Percentiles rank a stretch among this genome's conserved stretches.
Evolutionary conservation across 2,329 filamentous ascomycete genomes (phyloP).

Genomic region (Teratosphaeria zuluensis): DNA sequence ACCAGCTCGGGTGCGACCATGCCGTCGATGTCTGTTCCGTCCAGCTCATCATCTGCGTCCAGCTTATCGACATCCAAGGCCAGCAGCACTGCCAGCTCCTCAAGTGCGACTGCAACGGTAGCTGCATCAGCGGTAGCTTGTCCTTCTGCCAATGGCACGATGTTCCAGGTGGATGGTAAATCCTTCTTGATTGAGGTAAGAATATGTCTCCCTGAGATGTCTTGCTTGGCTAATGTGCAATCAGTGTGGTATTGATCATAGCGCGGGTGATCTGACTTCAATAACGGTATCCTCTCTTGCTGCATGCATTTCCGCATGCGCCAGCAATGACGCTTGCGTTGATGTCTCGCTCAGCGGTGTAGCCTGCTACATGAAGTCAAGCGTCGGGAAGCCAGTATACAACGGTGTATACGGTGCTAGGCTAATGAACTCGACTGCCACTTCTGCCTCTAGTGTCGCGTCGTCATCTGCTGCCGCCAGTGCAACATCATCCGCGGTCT

Average conservation of each 20-base stretch:
- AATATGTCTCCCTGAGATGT: background rate
- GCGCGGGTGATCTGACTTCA: slow-evolving; percentile 17
- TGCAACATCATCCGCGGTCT: too few species aligned
- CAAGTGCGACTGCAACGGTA: background rate
- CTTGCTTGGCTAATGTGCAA: background rate
- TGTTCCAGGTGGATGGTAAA: background rate
- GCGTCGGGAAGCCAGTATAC: slow-evolving; percentile 12
- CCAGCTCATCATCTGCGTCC: background rate
- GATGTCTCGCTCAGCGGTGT: slow-evolving; percentile 19
- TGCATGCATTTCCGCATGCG: slow-evolving; percentile 19
- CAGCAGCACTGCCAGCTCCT: background rate
- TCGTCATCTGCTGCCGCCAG: too few species aligned
- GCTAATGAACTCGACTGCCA: slow-evolving; percentile 9
- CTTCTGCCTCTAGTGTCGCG: background rate
- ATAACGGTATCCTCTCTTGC: slow-evolving; percentile 12
- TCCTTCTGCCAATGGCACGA: background rate
- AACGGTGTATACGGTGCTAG: slow-evolving; percentile 20
- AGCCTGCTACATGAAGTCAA: slow-evolving; percentile 25
- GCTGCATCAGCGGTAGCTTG: background rate
- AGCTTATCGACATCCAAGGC: background rate
- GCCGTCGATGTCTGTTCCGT: background rate
- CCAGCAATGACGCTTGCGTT: slow-evolving; percentile 16
- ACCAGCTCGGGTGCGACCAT: background rate
- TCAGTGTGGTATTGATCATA: slow-evolving; percentile 16
- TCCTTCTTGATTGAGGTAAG: background rate